Percentiles rank a stretch among this genome's conserved stretches.
Evolutionary conservation across 495 filamentous ascomycete species (phyloP).

Genomic region (Penicillium fimorum): DNA sequence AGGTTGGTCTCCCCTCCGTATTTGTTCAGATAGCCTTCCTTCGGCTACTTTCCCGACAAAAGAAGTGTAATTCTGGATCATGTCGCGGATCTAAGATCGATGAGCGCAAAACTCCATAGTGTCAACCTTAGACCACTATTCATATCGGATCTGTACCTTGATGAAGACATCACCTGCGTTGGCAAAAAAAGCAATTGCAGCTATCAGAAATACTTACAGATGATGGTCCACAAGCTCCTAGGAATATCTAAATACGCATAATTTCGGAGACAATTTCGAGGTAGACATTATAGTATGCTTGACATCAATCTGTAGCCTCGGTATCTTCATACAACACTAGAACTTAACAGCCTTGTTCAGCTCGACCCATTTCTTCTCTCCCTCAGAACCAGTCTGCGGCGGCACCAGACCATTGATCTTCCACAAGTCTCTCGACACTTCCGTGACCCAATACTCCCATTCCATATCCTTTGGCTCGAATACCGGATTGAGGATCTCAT

Average conservation of each 20-base stretch:
- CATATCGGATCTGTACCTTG: neutral
- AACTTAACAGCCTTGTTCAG: constrained; percentile 8
- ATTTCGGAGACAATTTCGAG: neutral
- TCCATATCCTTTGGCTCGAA: constrained; percentile 15
- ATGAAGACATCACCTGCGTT: neutral
- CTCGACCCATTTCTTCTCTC: constrained; percentile 13
- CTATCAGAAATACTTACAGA: neutral
- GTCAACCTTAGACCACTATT: no score
- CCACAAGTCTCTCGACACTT: constrained; percentile 20
- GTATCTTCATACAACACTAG: neutral
- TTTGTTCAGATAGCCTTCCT: no score
- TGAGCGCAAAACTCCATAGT: neutral
- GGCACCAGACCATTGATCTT: constrained; percentile 22
- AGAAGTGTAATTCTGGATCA: neutral
- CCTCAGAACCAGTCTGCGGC: constrained; percentile 8
- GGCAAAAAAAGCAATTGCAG: neutral
- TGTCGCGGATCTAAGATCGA: neutral
- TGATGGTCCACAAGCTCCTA: neutral
- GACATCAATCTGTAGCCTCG: neutral
- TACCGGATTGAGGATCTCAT: constrained; percentile 11
- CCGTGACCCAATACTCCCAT: constrained; percentile 18
- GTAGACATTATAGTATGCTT: neutral
- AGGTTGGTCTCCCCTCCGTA: no score
- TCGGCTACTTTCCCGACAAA: neutral
- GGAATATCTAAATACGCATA: neutral